Evolutionary conservation across 495 filamentous ascomycete genomes (phyloP), one percentile per base, ranked within the genome.

Genomic region (Aspergillus asperescens): DNA sequence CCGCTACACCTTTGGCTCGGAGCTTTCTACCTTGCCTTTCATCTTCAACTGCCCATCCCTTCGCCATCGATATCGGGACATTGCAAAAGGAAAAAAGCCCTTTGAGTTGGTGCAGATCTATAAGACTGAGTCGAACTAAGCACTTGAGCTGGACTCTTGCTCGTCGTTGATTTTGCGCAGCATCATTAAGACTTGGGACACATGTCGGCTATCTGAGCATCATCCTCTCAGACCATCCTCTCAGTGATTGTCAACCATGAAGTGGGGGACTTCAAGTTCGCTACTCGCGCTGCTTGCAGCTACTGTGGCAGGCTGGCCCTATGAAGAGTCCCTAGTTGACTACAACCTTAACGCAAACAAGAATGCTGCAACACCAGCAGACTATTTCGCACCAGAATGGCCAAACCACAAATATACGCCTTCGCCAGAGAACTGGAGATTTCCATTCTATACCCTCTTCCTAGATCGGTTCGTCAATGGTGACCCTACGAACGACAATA

Each of bases 391-490:
- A 10, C 47, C 50, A 34, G 59, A 73, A 65, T 86, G 85, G 76
- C 64, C 71, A 12, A 69, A 77, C 45, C 78, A 81, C 56, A 67
- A 58, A 7, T 86, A 80, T 57, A 59, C 61, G 12, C 73, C 77
- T 0, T 87, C 85, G 1, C 85, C 86, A 0, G 57, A 65, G 1
- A 86, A 82, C 56, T 89, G 86, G 86, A 75, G 86, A 18, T 77
- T 89, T 52, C 86, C 86, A 0, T 79, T 87, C 52, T 89, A 88
- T 59, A 85, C 83, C 5, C 55, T 89, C 23, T 84, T 87, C 52
- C 64, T 88, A 1, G 86, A 89, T 58, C 73, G 84, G 22, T 88
- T 80, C 51, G 83, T 86, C 38, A 87, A 89, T 55, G 86, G 86
- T 12, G 81, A 89, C 49, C 85, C 86, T 0, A 70, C 69, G 0